Percentiles rank a stretch among this genome's conserved stretches.
Conservation (phyloP, 2,329 filamentous ascomycete species). For the Rhynchosporium graminicola region DNA sequence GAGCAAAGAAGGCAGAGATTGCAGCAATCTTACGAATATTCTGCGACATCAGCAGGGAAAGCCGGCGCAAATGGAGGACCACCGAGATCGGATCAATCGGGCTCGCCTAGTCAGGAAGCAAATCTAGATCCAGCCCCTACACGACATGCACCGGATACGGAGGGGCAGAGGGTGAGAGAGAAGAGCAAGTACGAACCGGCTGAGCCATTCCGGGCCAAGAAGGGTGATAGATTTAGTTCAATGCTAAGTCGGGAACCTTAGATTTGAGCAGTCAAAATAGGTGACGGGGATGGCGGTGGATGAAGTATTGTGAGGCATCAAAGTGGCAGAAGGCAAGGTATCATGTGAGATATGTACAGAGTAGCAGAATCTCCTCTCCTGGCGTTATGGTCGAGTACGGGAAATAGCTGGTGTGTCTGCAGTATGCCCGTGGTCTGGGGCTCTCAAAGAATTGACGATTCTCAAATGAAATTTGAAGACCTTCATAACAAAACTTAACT, state of each 20-base stretch:
- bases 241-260: constrained; percentile 19
- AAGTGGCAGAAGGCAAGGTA: not conserved
- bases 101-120: constrained; percentile 71
- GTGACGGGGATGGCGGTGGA: not conserved
- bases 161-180: constrained; percentile 65
- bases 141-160: constrained; percentile 73
- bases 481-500: too few relatives aligned
- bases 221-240: constrained; percentile 82
- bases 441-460: not conserved
- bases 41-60: constrained; percentile 33
- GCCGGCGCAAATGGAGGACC: constrained; percentile 48
- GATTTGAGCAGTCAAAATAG: constrained; percentile 12
- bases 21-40: constrained; percentile 56
- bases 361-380: constrained; percentile 23
- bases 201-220: constrained; percentile 72
- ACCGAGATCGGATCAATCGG: constrained; percentile 58
- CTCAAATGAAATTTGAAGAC: not conserved
- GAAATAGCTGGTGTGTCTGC: not conserved
- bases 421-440: not conserved
- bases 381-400: constrained; percentile 20
- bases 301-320: not conserved
- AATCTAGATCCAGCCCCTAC: constrained; percentile 80
- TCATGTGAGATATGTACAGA: constrained; percentile 21
- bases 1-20: constrained; percentile 61
- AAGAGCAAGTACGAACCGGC: constrained; percentile 90